Evolutionary conservation across 257 asterid genomes (phyloP), one percentile per base, ranked within the genome.

Genomic region (Capsicum baccatum): DNA sequence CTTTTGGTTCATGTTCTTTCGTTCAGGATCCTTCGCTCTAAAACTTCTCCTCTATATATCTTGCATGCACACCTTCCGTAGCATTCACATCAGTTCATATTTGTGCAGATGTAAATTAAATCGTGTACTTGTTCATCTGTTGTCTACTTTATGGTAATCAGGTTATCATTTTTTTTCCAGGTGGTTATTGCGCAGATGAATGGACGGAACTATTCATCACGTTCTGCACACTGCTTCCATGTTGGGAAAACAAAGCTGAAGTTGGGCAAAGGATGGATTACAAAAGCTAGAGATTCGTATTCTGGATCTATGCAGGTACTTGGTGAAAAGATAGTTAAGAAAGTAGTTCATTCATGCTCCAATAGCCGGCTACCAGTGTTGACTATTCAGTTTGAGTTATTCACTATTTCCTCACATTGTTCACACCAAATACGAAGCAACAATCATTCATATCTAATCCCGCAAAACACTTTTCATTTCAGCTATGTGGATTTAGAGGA

Each of bases 401-500:
- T 39, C 42, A 39, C 42, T 39, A 39, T 4, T 39, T 71, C 44
- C 79, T 58, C 69, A 57, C 63, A 9, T 26, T 54, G 6, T 76
- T 54, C 62, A 76, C 47, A 7, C 48, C 48, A 62, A 3, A 37
- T 50, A 12, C 4, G 0, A 12, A 48, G 80, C 8, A 48, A 76
- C 44, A 83, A 81, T 17, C 59, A 64, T 66, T 16, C 59, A 64
- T 66, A 13, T 82, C 79, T 26, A 64, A 52, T 68, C 37, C 55
- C 15, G 5, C 33, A 17, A 15, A 58, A 59, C 16, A 17, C 57
- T 68, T 58, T 48, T 54, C 4, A 70, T 78, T 62, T 67, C 90
- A 96, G 99, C 90, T 96, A 50, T 96, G 95, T 84, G 99, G 99
- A 86, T 96, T 96, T 84, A 91, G 99, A 90, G 99, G 99, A 73